Evolutionary conservation across 805 yeast genomes (phyloP).

Genomic region (Metahyphopichia silvanorum): DNA sequence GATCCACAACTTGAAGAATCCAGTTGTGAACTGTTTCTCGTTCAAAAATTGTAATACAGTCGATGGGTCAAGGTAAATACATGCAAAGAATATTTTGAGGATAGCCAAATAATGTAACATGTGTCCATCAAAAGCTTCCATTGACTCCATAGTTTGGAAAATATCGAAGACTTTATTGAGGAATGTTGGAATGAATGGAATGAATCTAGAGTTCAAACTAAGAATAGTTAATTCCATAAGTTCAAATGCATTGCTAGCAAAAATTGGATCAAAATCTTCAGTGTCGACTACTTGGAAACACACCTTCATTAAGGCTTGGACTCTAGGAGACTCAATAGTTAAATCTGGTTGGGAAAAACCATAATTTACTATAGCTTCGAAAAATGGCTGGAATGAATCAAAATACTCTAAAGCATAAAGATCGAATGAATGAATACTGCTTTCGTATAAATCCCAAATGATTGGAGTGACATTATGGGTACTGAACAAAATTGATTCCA

Average conservation of each 20-base stretch:
- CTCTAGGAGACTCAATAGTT: slow-evolving; percentile 36
- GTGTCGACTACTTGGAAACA: slow-evolving; percentile 32
- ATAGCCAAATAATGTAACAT: slow-evolving; percentile 42
- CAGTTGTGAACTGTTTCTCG: slow-evolving; percentile 33
- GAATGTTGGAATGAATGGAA: slow-evolving; percentile 29
- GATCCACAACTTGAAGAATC: slow-evolving; percentile 48
- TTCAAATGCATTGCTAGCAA: slow-evolving; percentile 38
- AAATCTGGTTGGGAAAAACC: slow-evolving; percentile 42
- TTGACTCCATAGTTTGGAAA: slow-evolving; percentile 29
- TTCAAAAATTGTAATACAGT: slow-evolving; percentile 33
- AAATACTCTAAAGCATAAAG: slow-evolving; percentile 59
- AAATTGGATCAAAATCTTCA: slow-evolving; percentile 37
- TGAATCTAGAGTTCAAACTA: slow-evolving; percentile 27
- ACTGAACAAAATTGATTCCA: slow-evolving; percentile 55
- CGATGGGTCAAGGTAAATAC: slow-evolving; percentile 36
- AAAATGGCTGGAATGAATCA: slow-evolving; percentile 53
- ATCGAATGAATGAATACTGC: slow-evolving; percentile 51
- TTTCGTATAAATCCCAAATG: slow-evolving; percentile 51
- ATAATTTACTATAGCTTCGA: slow-evolving; percentile 49
- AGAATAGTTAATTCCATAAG: slow-evolving; percentile 32
- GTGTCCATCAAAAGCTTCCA: slow-evolving; percentile 41
- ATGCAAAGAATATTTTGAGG: slow-evolving; percentile 41
- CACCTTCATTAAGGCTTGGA: slow-evolving; percentile 34
- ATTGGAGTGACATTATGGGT: slow-evolving; percentile 48
- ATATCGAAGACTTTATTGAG: slow-evolving; percentile 35